phyloP scores from a whole-genome alignment of 805 yeast genomes.

The Candida montana region DNA sequence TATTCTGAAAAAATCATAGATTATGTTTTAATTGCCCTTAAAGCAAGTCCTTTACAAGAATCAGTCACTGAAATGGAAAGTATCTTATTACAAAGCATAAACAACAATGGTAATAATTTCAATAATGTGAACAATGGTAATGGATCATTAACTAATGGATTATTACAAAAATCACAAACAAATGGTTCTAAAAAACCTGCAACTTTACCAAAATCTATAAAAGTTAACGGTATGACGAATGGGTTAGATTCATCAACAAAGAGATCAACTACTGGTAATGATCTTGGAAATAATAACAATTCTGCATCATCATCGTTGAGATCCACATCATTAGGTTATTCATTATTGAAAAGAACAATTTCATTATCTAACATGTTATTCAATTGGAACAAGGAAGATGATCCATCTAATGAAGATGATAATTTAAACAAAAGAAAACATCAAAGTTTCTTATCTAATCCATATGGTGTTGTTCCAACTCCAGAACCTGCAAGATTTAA shows the following conservation, averaged over 20 bases:
- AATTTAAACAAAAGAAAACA: constrained; percentile 1
- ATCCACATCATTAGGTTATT: constrained; percentile 9
- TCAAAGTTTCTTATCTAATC: constrained; percentile 13
- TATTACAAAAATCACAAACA: constrained; percentile 19
- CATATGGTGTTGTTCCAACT: constrained; percentile 39
- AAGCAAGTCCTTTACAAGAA: constrained; percentile 52
- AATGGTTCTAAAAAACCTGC: constrained; percentile 19
- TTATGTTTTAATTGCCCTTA: constrained; percentile 55
- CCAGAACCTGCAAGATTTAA: constrained; percentile 57
- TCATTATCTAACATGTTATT: constrained; percentile 27
- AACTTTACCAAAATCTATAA: constrained; percentile 32
- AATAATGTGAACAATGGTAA: too few relatives aligned
- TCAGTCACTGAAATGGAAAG: constrained; percentile 63
- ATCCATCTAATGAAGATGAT: constrained; percentile 10
- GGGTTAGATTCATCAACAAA: not conserved
- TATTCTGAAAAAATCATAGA: constrained; percentile 74
- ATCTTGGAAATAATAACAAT: not conserved
- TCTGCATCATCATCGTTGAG: constrained; percentile 2
- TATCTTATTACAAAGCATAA: constrained; percentile 47
- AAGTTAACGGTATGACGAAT: constrained; percentile 27
- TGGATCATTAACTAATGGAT: not conserved
- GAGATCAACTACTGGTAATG: constrained; percentile 17
- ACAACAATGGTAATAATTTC: constrained; percentile 12
- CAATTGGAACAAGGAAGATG: constrained; percentile 20
- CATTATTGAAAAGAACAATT: constrained; percentile 20